phyloP scores from a whole-genome alignment of 2,329 filamentous ascomycete species.

The Nannizziopsis arthrosporioides region DNA sequence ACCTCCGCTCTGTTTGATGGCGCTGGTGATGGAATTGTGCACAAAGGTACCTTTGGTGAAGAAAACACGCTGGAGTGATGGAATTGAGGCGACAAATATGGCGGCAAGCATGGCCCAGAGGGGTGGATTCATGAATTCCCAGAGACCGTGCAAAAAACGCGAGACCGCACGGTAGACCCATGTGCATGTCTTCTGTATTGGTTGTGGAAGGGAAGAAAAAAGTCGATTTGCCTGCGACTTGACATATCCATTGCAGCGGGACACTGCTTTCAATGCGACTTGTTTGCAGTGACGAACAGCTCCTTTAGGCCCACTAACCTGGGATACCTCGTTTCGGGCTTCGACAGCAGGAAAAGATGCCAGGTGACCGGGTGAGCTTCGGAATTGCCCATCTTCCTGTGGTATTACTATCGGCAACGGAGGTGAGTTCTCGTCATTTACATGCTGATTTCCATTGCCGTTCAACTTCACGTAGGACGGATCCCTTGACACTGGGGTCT shows the following conservation, averaged over 20 bases:
- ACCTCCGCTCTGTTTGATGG: conserved; percentile 70
- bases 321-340: conserved; percentile 6
- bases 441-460: not conserved
- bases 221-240: conserved; percentile 31
- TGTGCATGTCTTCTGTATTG: conserved; percentile 41
- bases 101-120: conserved; percentile 93
- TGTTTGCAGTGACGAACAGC: not conserved
- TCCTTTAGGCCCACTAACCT: conserved; percentile 15
- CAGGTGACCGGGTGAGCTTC: conserved; percentile 43
- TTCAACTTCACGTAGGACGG: conserved; percentile 27
- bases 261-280: not conserved
- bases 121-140: conserved; percentile 96
- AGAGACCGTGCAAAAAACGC: conserved; percentile 55
- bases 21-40: conserved; percentile 82
- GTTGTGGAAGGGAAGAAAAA: conserved; percentile 36
- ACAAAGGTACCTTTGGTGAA: conserved; percentile 83
- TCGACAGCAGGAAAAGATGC: conserved; percentile 36
- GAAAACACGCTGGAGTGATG: conserved; percentile 68
- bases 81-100: conserved; percentile 82
- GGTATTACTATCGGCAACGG: conserved; percentile 2
- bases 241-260: conserved; percentile 15
- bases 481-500: conserved; percentile 29
- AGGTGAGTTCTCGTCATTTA: not conserved
- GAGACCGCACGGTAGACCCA: conserved; percentile 30
- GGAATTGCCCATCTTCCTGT: conserved; percentile 19